Base-by-base conservation (phyloP, 1,284 basidiomycete genomes). In the Boletus nobilissimus region DNA sequence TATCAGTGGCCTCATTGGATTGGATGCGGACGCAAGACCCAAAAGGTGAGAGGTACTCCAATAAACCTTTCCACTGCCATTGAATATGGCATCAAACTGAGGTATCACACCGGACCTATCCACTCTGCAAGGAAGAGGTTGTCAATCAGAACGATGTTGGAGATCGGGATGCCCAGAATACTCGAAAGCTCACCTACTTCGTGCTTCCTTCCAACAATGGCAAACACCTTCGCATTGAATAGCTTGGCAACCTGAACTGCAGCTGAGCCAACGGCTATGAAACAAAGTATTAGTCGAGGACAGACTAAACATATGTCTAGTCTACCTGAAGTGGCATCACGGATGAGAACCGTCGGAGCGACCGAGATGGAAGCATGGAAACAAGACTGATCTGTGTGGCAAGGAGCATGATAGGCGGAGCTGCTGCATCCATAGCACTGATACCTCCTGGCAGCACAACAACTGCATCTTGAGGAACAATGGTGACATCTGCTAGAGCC, bases 311-410 rank as follows among this genome's bases (percentile, higher is more conserved):
- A 66, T 38, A 29, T 8, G n/a, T 38, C 7, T 39, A 26, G 14
- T 18, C 46, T 67, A 85, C 83, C 79, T 73, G 83, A 84, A 46
- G 77, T 51, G 24, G 79, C 83, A 67, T 85, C 82, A 34, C 85
- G 83, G n/a, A 85, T 71, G 8, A 84, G 80, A n/a, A 84, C 76
- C 1, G 75, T 77, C 16, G 83, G 85, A 63, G 78, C 74, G 16
- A 82, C 63, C 1, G 77, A 79, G 51, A 84, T 76, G 36, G 77
- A 75, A 63, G 76, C 79, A 10, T 77, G 82, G 3, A 62, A 26
- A 81, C 77, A 32, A 85, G 77, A 54, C 83, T 83, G 18, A 84
- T 77, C 83, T 84, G 85, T 22, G 84, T 76, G 7, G 83, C 62
- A 36, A 85, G 78, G 75, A 85, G 79, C 0, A 78, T 73, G 46